These are phyloP conservation scores for Torulaspora indica DNA, from an alignment of 805 yeast genomes.

Conservation along the genomic window DNA sequence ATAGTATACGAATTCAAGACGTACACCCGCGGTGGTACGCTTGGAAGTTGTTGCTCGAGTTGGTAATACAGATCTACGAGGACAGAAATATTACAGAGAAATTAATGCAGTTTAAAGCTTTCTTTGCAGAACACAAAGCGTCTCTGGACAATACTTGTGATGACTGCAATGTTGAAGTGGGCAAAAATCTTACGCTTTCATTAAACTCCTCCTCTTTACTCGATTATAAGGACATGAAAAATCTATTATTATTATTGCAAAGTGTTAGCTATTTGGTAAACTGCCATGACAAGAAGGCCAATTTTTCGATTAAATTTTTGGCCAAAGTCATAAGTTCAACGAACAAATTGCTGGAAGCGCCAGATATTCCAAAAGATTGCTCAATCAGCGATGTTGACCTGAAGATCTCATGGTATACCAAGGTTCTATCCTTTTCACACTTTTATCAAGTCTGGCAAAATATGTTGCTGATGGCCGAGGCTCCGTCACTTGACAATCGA, in stretches of 20 bases:
- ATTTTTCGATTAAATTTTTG: conserved; percentile 30
- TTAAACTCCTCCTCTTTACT: conserved; percentile 20
- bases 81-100: conserved; percentile 30
- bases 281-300: conserved; percentile 31
- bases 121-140: conserved; percentile 22
- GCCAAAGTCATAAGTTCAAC: conserved; percentile 30
- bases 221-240: conserved; percentile 29
- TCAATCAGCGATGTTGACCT: conserved; percentile 15
- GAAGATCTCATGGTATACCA: conserved; percentile 17
- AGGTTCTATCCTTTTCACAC: conserved; percentile 16
- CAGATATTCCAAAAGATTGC: not conserved
- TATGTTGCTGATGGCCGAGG: conserved; percentile 13
- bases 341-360: conserved; percentile 13
- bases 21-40: conserved; percentile 18
- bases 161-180: conserved; percentile 13
- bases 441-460: conserved; percentile 27
- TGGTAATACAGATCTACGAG: conserved; percentile 21
- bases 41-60: conserved; percentile 28
- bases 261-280: conserved; percentile 34
- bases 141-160: conserved; percentile 7
- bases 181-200: conserved; percentile 12
- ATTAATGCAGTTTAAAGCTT: conserved; percentile 26
- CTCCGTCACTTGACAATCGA: conserved; percentile 7
- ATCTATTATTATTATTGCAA: conserved; percentile 29
- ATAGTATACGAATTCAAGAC: conserved; percentile 3